Base-by-base conservation (phyloP, 2,329 filamentous ascomycete species). In the Zymoseptoria ardabiliae region DNA sequence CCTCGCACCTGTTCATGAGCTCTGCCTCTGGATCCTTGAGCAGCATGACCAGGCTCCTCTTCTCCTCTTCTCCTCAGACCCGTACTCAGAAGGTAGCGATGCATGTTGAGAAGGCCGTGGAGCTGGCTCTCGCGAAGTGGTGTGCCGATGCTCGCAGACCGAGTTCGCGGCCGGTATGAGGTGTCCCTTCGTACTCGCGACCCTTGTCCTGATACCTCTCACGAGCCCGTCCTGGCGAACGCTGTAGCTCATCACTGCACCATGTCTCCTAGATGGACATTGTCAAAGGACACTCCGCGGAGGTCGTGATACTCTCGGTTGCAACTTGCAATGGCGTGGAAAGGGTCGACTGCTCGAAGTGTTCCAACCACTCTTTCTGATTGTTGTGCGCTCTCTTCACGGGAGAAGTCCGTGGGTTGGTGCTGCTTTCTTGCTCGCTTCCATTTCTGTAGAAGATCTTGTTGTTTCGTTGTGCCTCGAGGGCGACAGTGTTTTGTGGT, bases 401-500 rank as follows among this genome's bases (percentile, higher is more conserved):
- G 50, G 61, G 61, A 51, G 56, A 71, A 48, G 61, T 68, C 61
- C 19, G 61, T 62, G 28, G 57, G 45, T 53, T 61, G 23, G 50
- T 63, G 62, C 50, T 60, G 65, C 65, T 54, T 57, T 64, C 57
- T 85, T 85, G 56, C 89, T 28, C 8, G 7, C 5, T 9, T 2
- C 88, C 71, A 96, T 85, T 68, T 87, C 87, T 72, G 94, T 90
- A 84, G 64, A 91, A 85, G 69, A 91, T 87, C 66, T 88, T 84
- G 66, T 86, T 85, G 68, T 92, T 89, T 65, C 88, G 81, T 67
- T 89, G 85, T n/a, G 85, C 81, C 60, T 89, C 82, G 64, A 90
- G 78, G 5, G 5, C 23, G 5, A 6, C 23, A 6, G 23, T 25
- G 23, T 6, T 25, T 6, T 7, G 5, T 4, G 23, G 23, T 25